Conservation (phyloP, 805 yeast genomes). For the Kluyveromyces aestuarii region DNA sequence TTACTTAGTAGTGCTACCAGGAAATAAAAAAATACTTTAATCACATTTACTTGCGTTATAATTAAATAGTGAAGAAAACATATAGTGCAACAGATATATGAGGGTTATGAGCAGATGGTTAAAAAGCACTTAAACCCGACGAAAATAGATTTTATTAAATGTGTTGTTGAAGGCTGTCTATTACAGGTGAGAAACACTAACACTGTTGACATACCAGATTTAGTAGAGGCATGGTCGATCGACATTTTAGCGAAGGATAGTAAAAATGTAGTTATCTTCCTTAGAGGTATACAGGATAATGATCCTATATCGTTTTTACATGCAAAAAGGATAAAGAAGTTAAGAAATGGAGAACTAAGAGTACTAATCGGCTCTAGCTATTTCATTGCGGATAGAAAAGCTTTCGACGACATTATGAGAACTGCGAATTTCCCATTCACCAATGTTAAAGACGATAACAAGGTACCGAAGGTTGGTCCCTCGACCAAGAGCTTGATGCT, state of each 20-base stretch:
- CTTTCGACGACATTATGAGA: slow-evolving; percentile 16
- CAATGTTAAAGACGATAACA: slow-evolving; percentile 11
- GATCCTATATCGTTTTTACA: slow-evolving; percentile 26
- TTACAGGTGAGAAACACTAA: slow-evolving; percentile 34
- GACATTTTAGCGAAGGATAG: slow-evolving; percentile 33
- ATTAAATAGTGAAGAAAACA: background rate
- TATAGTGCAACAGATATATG: background rate
- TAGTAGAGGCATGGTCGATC: slow-evolving; percentile 39
- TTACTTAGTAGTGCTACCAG: no score
- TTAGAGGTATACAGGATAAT: slow-evolving; percentile 18
- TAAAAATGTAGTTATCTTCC: slow-evolving; percentile 16
- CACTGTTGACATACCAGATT: slow-evolving; percentile 15
- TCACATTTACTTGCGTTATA: no score
- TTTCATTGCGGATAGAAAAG: slow-evolving; percentile 21
- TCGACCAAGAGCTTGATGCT: slow-evolving; percentile 55
- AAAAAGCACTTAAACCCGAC: slow-evolving; percentile 28
- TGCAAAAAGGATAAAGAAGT: slow-evolving; percentile 47
- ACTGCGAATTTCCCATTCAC: slow-evolving; percentile 11
- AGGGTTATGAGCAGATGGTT: slow-evolving; percentile 22
- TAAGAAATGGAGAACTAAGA: slow-evolving; percentile 5
- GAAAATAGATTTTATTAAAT: slow-evolving; percentile 37
- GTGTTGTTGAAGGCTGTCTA: slow-evolving; percentile 37
- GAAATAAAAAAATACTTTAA: no score
- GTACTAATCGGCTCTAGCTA: slow-evolving; percentile 41
- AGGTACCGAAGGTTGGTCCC: slow-evolving; percentile 59